Evolutionary conservation across 257 asterid genomes (phyloP).

Genomic region (Ocimum tenuiflorum): DNA sequence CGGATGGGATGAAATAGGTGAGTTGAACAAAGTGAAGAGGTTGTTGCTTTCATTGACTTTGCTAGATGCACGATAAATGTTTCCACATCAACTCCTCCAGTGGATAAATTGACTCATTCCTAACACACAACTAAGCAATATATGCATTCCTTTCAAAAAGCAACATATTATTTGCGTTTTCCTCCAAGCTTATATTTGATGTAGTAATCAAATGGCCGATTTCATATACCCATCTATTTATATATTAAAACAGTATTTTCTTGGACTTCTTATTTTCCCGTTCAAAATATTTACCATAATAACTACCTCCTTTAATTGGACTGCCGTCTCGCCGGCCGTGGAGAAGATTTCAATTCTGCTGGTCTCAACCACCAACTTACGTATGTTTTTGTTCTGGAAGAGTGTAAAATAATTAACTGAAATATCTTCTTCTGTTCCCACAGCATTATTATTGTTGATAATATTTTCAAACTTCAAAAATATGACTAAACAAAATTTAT

Average conservation of each 20-base stretch:
- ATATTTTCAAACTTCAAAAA: background rate
- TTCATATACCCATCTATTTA: too few relatives aligned
- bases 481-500: background rate
- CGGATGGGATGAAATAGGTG: background rate
- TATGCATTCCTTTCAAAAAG: too few relatives aligned
- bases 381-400: background rate
- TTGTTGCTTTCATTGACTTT: background rate
- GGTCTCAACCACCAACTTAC: background rate
- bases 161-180: too few relatives aligned
- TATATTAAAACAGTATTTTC: too few relatives aligned
- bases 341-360: background rate
- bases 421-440: background rate
- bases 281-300: too few relatives aligned
- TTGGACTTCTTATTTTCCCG: too few relatives aligned
- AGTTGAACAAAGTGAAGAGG: too few relatives aligned
- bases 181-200: too few relatives aligned
- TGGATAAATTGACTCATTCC: background rate
- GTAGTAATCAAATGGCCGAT: too few relatives aligned
- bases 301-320: too few relatives aligned
- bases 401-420: background rate
- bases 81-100: background rate
- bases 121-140: background rate
- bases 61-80: background rate
- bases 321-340: background rate
- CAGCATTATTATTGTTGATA: background rate